These are phyloP conservation scores for Lactarius quietus DNA, from an alignment of 768 basidiomycete genomes.

Conservation along the genomic window DNA sequence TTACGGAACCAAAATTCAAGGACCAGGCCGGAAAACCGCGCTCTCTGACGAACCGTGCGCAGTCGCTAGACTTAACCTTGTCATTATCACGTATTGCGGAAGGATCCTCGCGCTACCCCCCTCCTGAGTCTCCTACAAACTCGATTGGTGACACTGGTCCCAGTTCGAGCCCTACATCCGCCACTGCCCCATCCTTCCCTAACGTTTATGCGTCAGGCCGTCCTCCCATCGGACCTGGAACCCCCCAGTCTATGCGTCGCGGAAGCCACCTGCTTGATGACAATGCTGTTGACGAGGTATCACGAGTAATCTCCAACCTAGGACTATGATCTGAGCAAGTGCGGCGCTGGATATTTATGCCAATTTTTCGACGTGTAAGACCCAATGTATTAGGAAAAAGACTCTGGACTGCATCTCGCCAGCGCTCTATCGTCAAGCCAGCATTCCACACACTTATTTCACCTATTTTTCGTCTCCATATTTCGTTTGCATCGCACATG, in stretches of 20 bases:
- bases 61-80: slow-evolving; percentile 83
- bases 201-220: slow-evolving; percentile 66
- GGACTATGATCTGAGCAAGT: slow-evolving; percentile 29
- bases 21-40: slow-evolving; percentile 74
- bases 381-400: slow-evolving; percentile 27
- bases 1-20: slow-evolving; percentile 80
- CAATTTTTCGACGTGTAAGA: slow-evolving; percentile 21
- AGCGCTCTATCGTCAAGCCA: slow-evolving; percentile 13
- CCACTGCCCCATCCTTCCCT: slow-evolving; percentile 76
- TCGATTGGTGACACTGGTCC: slow-evolving; percentile 72
- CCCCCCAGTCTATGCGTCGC: slow-evolving; percentile 29
- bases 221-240: slow-evolving; percentile 33
- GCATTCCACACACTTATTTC: slow-evolving; percentile 16
- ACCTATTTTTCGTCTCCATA: slow-evolving; percentile 21
- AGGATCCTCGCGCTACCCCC: slow-evolving; percentile 53
- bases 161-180: slow-evolving; percentile 76
- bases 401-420: slow-evolving; percentile 24
- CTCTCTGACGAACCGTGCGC: slow-evolving; percentile 80
- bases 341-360: slow-evolving; percentile 18
- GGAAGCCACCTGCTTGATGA: slow-evolving; percentile 44
- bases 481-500: slow-evolving; percentile 23
- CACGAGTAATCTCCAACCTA: slow-evolving; percentile 66
- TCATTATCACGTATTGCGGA: slow-evolving; percentile 82
- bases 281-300: slow-evolving; percentile 63
- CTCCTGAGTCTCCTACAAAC: slow-evolving; percentile 78